Base-by-base conservation (phyloP, 768 basidiomycete species). In the Leccinum rimulosum region DNA sequence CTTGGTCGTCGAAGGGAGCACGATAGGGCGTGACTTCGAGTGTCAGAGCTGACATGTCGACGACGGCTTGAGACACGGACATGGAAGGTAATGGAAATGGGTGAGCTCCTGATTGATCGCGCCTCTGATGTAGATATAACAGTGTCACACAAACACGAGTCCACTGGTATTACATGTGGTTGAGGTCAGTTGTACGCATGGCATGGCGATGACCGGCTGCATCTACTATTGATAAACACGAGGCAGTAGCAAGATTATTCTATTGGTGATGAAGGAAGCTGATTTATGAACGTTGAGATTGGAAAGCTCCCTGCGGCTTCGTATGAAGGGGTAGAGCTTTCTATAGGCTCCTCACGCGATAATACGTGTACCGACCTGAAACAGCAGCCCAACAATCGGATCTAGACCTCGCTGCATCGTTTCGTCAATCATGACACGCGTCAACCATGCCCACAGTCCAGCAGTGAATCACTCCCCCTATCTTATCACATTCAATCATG, bases 1-100 rank as follows among this genome's bases (percentile, higher is more conserved):
- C 73, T 25, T 52, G 66, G 50, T 75, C 72, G 61, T 79, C 68
- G 71, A 81, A 77, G 30, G 72, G 70, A 59, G 81, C 63, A 25
- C 64, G 60, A 57, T 60, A 70, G 0, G 69, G 64, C 3, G 62
- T 38, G 56, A 68, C 60, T 57, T 73, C 69, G 48, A 74, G 64
- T 0, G 71, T 66, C 52, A 74, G 64, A 47, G 69, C 61, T n/a
- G 73, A 57, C 61, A 70, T 70, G 50, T 54, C 58, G 27, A 54
- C 61, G 50, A 69, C 33, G 54, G 62, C 53, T 58, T 73, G 71
- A 9, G 72, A 72, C 71, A 73, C 69, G 63, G 54, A 50, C 71
- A 73, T 74, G 62, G 52, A 52, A 49, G 35, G 12, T 30, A n/a
- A 54, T 49, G 49, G 55, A 64, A 62, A 58, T 56, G 19, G 61